These are phyloP conservation scores for Pyrus betulifolia DNA, from an alignment of 306 rosid genomes.

Conservation along the genomic window DNA sequence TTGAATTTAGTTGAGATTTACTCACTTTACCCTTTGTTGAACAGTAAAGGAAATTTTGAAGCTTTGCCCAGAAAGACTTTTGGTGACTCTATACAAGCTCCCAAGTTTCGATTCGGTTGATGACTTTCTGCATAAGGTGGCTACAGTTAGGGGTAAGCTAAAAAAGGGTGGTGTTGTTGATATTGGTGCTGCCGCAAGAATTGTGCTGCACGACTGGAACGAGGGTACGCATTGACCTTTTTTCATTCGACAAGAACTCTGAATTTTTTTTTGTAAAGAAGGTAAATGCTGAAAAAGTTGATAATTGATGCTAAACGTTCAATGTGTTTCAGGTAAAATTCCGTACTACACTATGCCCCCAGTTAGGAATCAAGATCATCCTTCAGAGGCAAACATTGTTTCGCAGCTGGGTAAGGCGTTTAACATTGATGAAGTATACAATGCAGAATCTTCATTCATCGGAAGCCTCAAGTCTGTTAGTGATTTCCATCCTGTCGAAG, in stretches of 20 bases:
- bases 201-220: constrained; percentile 92
- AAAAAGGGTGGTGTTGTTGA: constrained; percentile 88
- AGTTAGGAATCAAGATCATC: constrained; percentile 56
- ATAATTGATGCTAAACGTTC: neutral
- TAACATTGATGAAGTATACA: constrained; percentile 71
- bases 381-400: constrained; percentile 66
- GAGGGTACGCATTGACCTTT: constrained; percentile 43
- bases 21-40: constrained; percentile 1
- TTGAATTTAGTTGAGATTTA: neutral
- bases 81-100: constrained; percentile 73
- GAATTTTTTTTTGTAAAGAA: neutral
- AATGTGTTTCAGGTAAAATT: constrained; percentile 67
- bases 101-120: constrained; percentile 78
- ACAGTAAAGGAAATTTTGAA: constrained; percentile 94
- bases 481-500: constrained; percentile 78
- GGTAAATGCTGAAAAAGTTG: neutral
- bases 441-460: constrained; percentile 66
- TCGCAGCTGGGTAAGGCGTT: constrained; percentile 65
- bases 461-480: constrained; percentile 77
- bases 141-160: constrained; percentile 84
- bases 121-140: constrained; percentile 76
- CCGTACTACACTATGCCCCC: constrained; percentile 91
- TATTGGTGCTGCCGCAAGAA: constrained; percentile 73
- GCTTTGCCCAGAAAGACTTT: constrained; percentile 57
- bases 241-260: neutral